Conservation (phyloP, 2,329 filamentous ascomycete species). For the Aspergillus fructus region DNA sequence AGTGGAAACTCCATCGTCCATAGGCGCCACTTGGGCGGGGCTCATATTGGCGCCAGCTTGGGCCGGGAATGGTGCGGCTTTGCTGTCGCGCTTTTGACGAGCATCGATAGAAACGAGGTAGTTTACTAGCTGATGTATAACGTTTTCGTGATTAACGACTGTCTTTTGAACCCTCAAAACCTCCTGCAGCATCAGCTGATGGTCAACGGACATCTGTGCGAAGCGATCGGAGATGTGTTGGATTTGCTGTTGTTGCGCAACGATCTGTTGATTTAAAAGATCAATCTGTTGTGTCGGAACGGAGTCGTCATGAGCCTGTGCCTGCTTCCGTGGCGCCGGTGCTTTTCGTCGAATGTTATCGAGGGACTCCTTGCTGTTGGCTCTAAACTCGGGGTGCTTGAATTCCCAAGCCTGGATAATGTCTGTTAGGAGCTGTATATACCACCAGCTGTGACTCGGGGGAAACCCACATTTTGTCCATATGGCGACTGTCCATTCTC, state of each 20-base stretch:
- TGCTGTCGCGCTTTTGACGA: constrained; percentile 62
- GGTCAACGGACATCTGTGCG: constrained; percentile 69
- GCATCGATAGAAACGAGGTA: constrained; percentile 65
- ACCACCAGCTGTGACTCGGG: not conserved
- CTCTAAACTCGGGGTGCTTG: constrained; percentile 93
- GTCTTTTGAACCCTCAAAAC: constrained; percentile 66
- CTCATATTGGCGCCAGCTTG: constrained; percentile 44
- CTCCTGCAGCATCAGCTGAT: constrained; percentile 65
- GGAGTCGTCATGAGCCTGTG: constrained; percentile 68
- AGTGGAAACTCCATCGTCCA: constrained; percentile 65
- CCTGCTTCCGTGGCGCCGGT: constrained; percentile 78
- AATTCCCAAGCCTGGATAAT: constrained; percentile 80
- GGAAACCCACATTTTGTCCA: constrained; percentile 64
- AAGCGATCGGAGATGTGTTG: constrained; percentile 83
- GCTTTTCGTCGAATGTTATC: constrained; percentile 97
- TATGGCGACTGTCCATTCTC: constrained; percentile 80
- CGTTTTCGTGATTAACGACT: constrained; percentile 69
- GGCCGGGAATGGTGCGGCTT: constrained; percentile 43
- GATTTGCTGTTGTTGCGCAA: constrained; percentile 89
- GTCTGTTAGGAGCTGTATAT: constrained; percentile 12
- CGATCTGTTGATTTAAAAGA: constrained; percentile 80
- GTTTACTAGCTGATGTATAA: constrained; percentile 70
- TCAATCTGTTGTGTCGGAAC: constrained; percentile 85
- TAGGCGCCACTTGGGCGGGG: constrained; percentile 45
- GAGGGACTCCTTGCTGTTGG: constrained; percentile 91